Percentiles rank a stretch among this genome's conserved stretches.
phyloP scores from a whole-genome alignment of 306 rosid genomes.

The Dryas alaskensis region DNA sequence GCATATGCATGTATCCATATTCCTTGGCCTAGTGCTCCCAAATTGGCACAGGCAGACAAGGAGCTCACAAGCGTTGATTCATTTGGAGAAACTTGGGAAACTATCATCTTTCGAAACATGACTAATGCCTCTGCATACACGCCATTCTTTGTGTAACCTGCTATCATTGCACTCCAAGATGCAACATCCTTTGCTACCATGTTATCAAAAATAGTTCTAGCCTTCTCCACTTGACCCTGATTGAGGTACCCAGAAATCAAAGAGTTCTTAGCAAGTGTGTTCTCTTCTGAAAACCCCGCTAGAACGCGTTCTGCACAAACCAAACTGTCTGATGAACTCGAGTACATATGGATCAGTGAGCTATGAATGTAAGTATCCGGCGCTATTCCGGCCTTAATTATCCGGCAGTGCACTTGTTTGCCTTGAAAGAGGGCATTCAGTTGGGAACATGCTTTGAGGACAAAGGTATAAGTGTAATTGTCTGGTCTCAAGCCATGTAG shows the following conservation, averaged over 20 bases:
- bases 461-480: conserved; percentile 42
- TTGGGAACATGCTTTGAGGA: conserved; percentile 49
- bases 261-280: conserved; percentile 34
- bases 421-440: conserved; percentile 40
- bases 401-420: conserved; percentile 44
- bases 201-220: conserved; percentile 35
- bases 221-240: conserved; percentile 35
- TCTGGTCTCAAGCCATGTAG: conserved; percentile 35
- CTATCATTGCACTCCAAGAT: conserved; percentile 52
- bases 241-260: conserved; percentile 46
- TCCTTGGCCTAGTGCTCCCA: conserved; percentile 48
- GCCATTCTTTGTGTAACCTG: conserved; percentile 38
- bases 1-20: conserved; percentile 36
- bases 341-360: conserved; percentile 46
- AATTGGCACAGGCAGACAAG: conserved; percentile 42
- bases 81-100: conserved; percentile 27
- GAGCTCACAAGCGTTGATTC: conserved; percentile 51
- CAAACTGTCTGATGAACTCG: conserved; percentile 20
- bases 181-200: conserved; percentile 41
- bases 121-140: conserved; percentile 35
- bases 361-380: conserved; percentile 38
- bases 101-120: conserved; percentile 34
- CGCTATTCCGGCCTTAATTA: conserved; percentile 40
- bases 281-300: conserved; percentile 25
- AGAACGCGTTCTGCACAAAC: conserved; percentile 42